Conservation (phyloP, 495 filamentous ascomycete genomes). For the Neurospora hispaniola region DNA sequence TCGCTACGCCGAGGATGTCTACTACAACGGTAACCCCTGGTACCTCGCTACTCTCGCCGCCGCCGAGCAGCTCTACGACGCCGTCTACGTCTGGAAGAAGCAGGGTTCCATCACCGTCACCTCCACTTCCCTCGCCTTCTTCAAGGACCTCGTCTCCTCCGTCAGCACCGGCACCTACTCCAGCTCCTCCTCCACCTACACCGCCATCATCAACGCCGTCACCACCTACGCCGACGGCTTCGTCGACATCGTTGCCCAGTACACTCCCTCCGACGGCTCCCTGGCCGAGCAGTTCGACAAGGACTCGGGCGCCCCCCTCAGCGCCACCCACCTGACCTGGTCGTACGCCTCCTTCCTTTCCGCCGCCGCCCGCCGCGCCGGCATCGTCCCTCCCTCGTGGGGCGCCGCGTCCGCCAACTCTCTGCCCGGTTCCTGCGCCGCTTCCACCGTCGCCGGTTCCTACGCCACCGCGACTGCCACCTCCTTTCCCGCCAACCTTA, state of each 20-base stretch:
- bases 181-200: slow-evolving; percentile 35
- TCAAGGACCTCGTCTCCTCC: slow-evolving; percentile 39
- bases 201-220: slow-evolving; percentile 41
- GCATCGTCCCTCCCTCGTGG: slow-evolving; percentile 45
- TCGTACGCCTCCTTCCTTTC: slow-evolving; percentile 56
- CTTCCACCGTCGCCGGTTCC: slow-evolving; percentile 43
- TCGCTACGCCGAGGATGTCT: slow-evolving; percentile 58
- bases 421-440: slow-evolving; percentile 43
- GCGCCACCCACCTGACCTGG: slow-evolving; percentile 56
- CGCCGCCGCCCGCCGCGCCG: slow-evolving; percentile 37
- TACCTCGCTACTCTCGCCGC: slow-evolving; percentile 54
- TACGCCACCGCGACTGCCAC: slow-evolving; percentile 47
- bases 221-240: slow-evolving; percentile 57
- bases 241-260: slow-evolving; percentile 41
- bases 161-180: slow-evolving; percentile 42
- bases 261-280: slow-evolving; percentile 40
- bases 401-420: slow-evolving; percentile 33
- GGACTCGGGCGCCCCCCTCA: slow-evolving; percentile 38
- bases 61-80: slow-evolving; percentile 56
- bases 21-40: slow-evolving; percentile 59
- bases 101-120: slow-evolving; percentile 43
- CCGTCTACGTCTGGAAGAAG: slow-evolving; percentile 49
- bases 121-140: slow-evolving; percentile 45
- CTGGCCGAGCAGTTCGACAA: slow-evolving; percentile 52
- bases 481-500: slow-evolving; percentile 45